Conservation (phyloP, 2,329 filamentous ascomycete species). For the Fusarium bulbicola region DNA sequence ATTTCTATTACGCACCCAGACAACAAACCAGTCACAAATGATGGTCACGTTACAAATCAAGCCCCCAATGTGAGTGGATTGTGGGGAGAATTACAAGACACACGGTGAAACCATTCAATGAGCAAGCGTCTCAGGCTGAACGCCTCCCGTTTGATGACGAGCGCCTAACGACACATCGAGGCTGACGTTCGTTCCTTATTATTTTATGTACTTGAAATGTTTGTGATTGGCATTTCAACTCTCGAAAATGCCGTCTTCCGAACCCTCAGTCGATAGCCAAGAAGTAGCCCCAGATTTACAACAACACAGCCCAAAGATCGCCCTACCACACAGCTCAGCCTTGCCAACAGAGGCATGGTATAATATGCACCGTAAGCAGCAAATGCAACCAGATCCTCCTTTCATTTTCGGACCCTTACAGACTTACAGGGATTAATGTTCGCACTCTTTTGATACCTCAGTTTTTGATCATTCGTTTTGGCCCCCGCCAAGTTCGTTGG, state of each 20-base stretch:
- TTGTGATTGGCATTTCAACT: not conserved
- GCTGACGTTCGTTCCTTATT: not conserved
- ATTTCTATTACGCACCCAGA: not conserved
- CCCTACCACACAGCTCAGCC: constrained; percentile 16
- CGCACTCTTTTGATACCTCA: not conserved
- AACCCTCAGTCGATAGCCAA: not conserved
- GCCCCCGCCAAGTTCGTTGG: not conserved
- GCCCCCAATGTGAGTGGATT: constrained; percentile 13
- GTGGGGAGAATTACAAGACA: constrained; percentile 9
- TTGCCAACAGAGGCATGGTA: constrained; percentile 37
- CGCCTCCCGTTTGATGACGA: constrained; percentile 1
- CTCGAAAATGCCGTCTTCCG: not conserved
- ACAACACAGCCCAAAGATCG: constrained; percentile 11
- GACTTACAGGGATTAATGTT: not conserved
- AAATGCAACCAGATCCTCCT: not conserved
- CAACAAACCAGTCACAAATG: constrained; percentile 6
- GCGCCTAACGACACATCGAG: not conserved
- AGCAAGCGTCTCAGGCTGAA: constrained; percentile 1
- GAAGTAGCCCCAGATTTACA: constrained; percentile 12
- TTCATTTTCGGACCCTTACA: not conserved
- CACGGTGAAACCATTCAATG: constrained; percentile 5
- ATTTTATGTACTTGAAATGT: not conserved
- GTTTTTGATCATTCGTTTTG: constrained; percentile 5
- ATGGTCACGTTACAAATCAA: constrained; percentile 21
- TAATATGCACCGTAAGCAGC: constrained; percentile 34